Base-by-base conservation (phyloP, 176 grass and related monocot species). In the Phyllostachys edulis region DNA sequence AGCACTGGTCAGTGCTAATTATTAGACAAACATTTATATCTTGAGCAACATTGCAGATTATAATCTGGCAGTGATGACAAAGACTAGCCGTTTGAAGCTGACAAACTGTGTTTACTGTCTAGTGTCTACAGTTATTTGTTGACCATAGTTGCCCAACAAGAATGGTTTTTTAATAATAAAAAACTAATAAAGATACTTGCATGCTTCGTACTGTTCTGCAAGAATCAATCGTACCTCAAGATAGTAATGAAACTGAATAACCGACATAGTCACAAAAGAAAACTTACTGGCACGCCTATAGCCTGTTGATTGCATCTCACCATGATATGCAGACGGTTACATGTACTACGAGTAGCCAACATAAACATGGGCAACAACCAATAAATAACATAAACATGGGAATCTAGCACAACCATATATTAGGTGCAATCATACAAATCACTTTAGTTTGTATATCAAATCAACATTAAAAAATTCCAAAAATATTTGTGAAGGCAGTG, bases 301-400 rank as follows among this genome's bases (percentile, higher is more conserved):
- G 10, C 59, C 23, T 27, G 27, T 12, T 62, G 59, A 38, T 63
- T 20, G 21, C 51, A 55, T 18, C 29, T 57, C 27, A 66, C 44
- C 20, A 75, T 59, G 17, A 32, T 36, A 73, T 41, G 11, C 42
- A 63, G 21, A 45, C 46, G 44, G 11, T 24, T 71, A 40, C 42
- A 61, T 56, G 1, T 1, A 18, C 36, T 38, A 69, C 52, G 23
- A 36, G 13, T 70, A 69, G 55, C 24, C 66, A 69, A 32, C 1
- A 15, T 32, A 61, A 71, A 39, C 7, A 69, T 38, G 56, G 5
- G 26, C 24, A 36, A 2, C 27, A 45, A 38, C 2, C 14, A 26
- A 71, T 51, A 50, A 77, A 11, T 55, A 81, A 40, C 50, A 82
- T 20, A 70, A 52, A 44, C 15, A 87, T 41, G 26, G 32, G 52